Percentiles rank a stretch among this genome's conserved stretches.
Evolutionary conservation across 2,329 filamentous ascomycete genomes (phyloP).

Genomic region (Trichophyton schoenleinii): DNA sequence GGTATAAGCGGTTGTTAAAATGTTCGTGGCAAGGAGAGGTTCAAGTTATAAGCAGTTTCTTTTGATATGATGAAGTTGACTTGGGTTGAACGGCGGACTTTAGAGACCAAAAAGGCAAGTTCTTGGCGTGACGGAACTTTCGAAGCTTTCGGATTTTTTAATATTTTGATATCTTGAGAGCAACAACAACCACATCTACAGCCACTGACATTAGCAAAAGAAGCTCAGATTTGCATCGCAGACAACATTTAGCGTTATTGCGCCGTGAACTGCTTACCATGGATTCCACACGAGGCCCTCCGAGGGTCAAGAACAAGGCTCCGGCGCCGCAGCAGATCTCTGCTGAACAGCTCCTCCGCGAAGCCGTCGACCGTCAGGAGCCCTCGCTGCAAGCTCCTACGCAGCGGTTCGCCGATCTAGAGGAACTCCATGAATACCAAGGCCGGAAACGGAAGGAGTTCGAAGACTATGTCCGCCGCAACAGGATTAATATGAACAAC

Average conservation of each 20-base stretch:
- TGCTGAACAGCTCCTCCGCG: conserved; percentile 90
- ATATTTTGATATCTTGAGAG: neutral
- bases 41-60: neutral
- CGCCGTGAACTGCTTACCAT: conserved; percentile 36
- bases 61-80: neutral
- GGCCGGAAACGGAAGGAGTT: conserved; percentile 92
- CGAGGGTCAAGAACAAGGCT: conserved; percentile 97
- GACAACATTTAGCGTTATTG: too few relatives aligned
- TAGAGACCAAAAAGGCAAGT: neutral
- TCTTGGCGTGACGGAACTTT: neutral
- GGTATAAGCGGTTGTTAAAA: neutral
- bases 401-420: conserved; percentile 87
- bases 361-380: conserved; percentile 95
- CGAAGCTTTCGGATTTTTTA: neutral
- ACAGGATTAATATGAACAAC: conserved; percentile 92
- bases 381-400: conserved; percentile 76
- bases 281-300: conserved; percentile 83
- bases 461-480: conserved; percentile 93
- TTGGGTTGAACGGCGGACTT: neutral
- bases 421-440: conserved; percentile 96
- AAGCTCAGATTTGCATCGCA: too few relatives aligned
- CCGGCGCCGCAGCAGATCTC: conserved; percentile 83
- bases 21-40: neutral
- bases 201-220: too few relatives aligned
- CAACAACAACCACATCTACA: too few relatives aligned